A percentile compares a stretch with the other conserved stretches of the same genome.
Conservation (phyloP, 2,329 filamentous ascomycete genomes). For the Corinectria fuckeliana region DNA sequence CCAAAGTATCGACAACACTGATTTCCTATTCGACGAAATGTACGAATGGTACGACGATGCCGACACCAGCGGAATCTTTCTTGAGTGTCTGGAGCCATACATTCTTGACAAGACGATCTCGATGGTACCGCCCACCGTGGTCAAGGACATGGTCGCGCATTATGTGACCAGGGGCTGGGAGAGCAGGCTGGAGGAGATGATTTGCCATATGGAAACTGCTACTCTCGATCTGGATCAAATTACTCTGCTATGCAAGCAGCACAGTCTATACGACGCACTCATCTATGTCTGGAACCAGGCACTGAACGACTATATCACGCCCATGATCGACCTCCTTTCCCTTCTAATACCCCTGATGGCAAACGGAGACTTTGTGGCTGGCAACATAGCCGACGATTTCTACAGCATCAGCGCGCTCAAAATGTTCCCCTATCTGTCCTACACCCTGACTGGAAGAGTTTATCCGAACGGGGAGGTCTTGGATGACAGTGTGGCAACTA, state of each 20-base stretch:
- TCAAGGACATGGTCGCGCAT: constrained; percentile 85
- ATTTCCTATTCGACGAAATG: constrained; percentile 89
- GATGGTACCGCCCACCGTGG: constrained; percentile 77
- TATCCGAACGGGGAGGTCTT: constrained; percentile 86
- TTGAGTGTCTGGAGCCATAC: constrained; percentile 87
- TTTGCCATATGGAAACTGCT: constrained; percentile 88
- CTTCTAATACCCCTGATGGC: constrained; percentile 68
- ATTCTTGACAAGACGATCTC: constrained; percentile 80
- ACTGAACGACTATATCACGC: constrained; percentile 87
- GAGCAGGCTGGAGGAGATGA: constrained; percentile 85
- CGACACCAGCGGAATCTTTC: constrained; percentile 75
- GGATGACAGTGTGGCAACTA: constrained; percentile 72
- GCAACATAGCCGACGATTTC: constrained; percentile 65
- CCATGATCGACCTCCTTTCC: constrained; percentile 80
- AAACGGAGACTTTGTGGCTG: constrained; percentile 59
- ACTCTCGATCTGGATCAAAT: constrained; percentile 95
- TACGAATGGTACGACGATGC: constrained; percentile 90
- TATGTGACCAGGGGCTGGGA: constrained; percentile 80
- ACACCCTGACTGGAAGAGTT: constrained; percentile 85
- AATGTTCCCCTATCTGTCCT: constrained; percentile 93
- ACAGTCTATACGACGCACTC: constrained; percentile 91
- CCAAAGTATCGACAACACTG: constrained; percentile 75
- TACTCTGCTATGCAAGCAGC: constrained; percentile 87
- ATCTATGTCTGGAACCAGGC: constrained; percentile 98
- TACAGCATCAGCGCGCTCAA: constrained; percentile 80